Base-by-base conservation (phyloP, 106 monocot genomes). In the Allium fistulosum region DNA sequence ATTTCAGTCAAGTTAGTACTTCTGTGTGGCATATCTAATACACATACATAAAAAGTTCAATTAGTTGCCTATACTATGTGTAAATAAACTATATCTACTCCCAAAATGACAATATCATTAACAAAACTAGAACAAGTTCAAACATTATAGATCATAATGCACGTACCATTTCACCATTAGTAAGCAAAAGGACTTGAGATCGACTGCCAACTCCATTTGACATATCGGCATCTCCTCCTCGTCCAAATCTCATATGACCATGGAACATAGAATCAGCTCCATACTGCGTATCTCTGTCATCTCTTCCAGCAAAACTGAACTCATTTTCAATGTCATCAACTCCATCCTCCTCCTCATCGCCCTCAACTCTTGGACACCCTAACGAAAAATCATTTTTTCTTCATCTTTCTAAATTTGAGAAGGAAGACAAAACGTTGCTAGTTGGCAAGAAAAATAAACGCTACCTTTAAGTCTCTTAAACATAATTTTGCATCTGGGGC, bases 401-500 rank as follows among this genome's bases (percentile, higher is more conserved):
- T 15, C 15, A 53, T 1, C 53, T 53, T 15, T 53, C 5, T 15
- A 53, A 53, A 53, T 15, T 53, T 28, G 28, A 28, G 3, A 28
- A 53, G 10, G 12, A 53, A 2, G 53, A 53, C 10, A 10, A 53
- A 53, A 53, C 1, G 12, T 11, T 11, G 4, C 15, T 15, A 53
- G 15, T n/a, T 8, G 4, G 58, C 4, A 63, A 63, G 52, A 1
- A 45, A 63, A 18, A 52, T 26, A 46, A 26, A 9, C 28, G 6
- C 13, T 71, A 85, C 90, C 93, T 73, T 83, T 93, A 74, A 86
- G 85, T 7, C 93, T 78, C 75, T 93, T 93, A 67, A 81, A 88
- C 59, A 88, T 72, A 56, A 88, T 93, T 67, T 88, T 93, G 83
- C 92, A 93, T 80, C 88, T 88, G 46, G 92, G 92, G 74, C 92